Evolutionary conservation across 73 alveolate genomes (phyloP).

Genomic region (Tetrahymena malaccensis): DNA sequence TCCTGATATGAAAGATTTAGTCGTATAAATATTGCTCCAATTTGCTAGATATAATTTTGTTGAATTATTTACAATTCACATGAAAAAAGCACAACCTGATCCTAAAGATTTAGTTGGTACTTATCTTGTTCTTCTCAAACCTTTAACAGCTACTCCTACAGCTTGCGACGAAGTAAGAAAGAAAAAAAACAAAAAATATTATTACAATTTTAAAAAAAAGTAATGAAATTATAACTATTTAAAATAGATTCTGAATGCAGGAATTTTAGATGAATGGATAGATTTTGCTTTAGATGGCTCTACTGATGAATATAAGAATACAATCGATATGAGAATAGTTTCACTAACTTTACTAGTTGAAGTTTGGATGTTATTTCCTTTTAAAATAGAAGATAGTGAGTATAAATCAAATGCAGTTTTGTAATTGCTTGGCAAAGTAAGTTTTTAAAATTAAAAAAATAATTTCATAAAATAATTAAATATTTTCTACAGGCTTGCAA

Average conservation of each 20-base stretch:
- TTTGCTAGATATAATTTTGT: conserved; percentile 49
- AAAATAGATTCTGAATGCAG: conserved; percentile 47
- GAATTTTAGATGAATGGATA: conserved; percentile 66
- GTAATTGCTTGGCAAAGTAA: conserved; percentile 3
- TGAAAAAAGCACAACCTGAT: conserved; percentile 32
- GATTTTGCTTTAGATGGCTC: conserved; percentile 59
- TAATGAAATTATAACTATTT: not conserved
- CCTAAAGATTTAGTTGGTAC: conserved; percentile 27
- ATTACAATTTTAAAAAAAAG: not conserved
- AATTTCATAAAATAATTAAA: not conserved
- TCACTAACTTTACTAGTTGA: conserved; percentile 63
- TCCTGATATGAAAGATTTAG: conserved; percentile 58
- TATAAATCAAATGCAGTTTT: conserved; percentile 48
- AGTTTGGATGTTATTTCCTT: conserved; percentile 60
- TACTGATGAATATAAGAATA: conserved; percentile 59
- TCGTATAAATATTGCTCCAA: conserved; percentile 18
- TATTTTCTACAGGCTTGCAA: conserved; percentile 45
- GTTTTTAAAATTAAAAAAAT: not conserved
- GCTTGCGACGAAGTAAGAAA: conserved; percentile 3
- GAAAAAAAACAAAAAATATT: not conserved
- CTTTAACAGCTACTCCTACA: conserved; percentile 29
- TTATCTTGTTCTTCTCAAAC: conserved; percentile 27
- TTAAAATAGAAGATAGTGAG: conserved; percentile 49
- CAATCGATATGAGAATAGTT: conserved; percentile 64
- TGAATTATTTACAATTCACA: conserved; percentile 43